Base-by-base conservation (phyloP, 345 rosid genomes). In the Durio zibethinus region DNA sequence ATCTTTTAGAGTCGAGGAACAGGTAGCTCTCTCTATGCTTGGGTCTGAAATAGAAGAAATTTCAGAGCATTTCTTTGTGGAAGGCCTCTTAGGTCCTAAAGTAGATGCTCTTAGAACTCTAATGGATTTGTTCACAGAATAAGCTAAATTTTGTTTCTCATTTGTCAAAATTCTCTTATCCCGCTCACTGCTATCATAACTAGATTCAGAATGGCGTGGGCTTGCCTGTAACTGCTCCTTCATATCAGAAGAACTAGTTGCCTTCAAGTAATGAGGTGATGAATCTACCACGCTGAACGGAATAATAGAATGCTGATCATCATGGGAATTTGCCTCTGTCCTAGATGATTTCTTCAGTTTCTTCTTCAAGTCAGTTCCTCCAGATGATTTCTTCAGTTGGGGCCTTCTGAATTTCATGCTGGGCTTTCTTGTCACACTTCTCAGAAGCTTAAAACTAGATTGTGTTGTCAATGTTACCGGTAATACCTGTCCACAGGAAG, bases 1-100 rank as follows among this genome's bases (percentile, higher is more conserved):
- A 53, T 80, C 87, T 86, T 91, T 96, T 77, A 96, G 87, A 71
- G 89, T 82, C 15, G 97, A 94, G 53, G 99, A 94, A 78, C 97
- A 93, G 7, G 98, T 96, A 65, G 93, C 83, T 84, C 80, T 89
- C 40, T 84, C 80, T 56, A 90, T 36, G 29, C 80, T 74, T 3
- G 79, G 76, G 42, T 80, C 72, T 1, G 77, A 31, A 66, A 75
- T 33, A 21, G 68, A 60, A 47, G 80, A 79, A 70, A 76, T 20
- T 50, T 77, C 71, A 4, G 82, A 48, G 72, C 66, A 14, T 54
- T 77, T 84, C 76, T 78, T 63, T 69, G 50, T 38, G 78, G n/a
- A n/a, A n/a, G n/a, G n/a, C n/a, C 83, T 86, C 62, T 66, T 43
- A 64, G 91, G 84, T 72, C 81, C 80, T 77, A 84, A 23, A 42